phyloP scores from a whole-genome alignment of 2,329 filamentous ascomycete genomes.

The Leptographium radiaticola region DNA sequence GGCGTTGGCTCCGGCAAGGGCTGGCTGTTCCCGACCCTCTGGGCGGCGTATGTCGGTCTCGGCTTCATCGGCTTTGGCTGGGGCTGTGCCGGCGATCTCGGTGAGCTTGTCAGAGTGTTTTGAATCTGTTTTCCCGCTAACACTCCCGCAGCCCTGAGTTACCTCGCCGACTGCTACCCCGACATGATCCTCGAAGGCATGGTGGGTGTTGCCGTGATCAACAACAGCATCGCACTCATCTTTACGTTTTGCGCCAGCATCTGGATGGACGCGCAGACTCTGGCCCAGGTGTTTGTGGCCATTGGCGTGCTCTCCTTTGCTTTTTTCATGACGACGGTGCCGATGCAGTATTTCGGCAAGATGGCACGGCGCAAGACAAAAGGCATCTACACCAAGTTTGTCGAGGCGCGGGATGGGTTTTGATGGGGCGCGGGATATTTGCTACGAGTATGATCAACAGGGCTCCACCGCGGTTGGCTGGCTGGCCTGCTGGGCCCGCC shows the following conservation, averaged over 20 bases:
- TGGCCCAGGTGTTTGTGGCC: background rate
- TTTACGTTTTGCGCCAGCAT: slow-evolving; percentile 2
- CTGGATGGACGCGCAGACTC: background rate
- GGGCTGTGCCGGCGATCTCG: slow-evolving; percentile 2
- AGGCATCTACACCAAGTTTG: background rate
- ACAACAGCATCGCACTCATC: slow-evolving; percentile 4
- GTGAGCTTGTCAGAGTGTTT: background rate
- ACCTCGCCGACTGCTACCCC: slow-evolving; percentile 4
- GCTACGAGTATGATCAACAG: no score
- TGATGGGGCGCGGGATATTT: no score
- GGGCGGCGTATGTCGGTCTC: background rate
- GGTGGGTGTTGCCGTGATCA: slow-evolving; percentile 4
- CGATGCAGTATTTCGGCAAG: slow-evolving; percentile 3
- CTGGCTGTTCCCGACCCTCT: slow-evolving; percentile 1
- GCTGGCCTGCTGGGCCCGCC: no score
- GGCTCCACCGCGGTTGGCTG: no score
- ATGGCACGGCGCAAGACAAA: slow-evolving; percentile 1
- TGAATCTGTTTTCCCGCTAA: background rate
- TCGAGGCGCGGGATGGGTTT: slow-evolving; percentile 5
- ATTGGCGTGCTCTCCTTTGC: slow-evolving; percentile 2
- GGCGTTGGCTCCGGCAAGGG: slow-evolving; percentile 1
- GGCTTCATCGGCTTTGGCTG: slow-evolving; percentile 3
- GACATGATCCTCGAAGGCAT: slow-evolving; percentile 4
- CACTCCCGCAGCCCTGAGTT: background rate
- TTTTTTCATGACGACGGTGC: slow-evolving; percentile 3